Base-by-base conservation (phyloP, 2,329 filamentous ascomycete genomes). In the Aspergillus quadrilineatus region DNA sequence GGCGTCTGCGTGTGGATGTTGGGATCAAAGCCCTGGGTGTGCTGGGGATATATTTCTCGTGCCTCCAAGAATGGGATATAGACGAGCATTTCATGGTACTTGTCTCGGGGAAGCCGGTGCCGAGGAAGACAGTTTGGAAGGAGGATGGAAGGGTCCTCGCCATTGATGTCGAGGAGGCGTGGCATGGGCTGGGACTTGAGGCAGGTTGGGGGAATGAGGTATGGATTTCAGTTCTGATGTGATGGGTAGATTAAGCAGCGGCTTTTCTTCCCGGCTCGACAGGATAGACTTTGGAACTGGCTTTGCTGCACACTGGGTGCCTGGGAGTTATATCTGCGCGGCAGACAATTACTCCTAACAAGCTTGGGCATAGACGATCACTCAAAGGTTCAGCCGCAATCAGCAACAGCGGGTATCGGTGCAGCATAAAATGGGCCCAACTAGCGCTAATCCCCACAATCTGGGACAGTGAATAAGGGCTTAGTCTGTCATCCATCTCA, bases 141-240 rank as follows among this genome's bases (percentile, higher is more conserved):
- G 68, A n/a, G 76, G 84, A 64, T 56, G 64, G 72, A 0, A 78
- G 80, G 57, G 82, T 97, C 6, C 73, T 97, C 32, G 86, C 90
- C 63, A 82, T 97, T 54, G 90, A 97, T 76, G 73, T 90, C 10
- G 82, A 85, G 63, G 79, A 75, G 30, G 93, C 93, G 0, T 97
- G 92, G 92, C 82, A 82, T 45, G 85, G 89, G 65, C 81, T 92
- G 77, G 82, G 80, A 0, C 78, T 94, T 54, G 76, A 85, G 56
- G 81, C 84, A 37, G 85, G 88, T 6, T 95, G 89, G 87, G 88
- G 85, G 62, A 96, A 96, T 69, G 89, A 95, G 71, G 82, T 92
- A 37, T 80, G 84, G 59, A 76, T 95, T 42, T 86, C 87, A 69
- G 72, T 91, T 4, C 87, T 50, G 22, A n/a, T 51, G 6, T 37